Conservation (phyloP, 2,329 filamentous ascomycete genomes). For the Colletotrichum lini region DNA sequence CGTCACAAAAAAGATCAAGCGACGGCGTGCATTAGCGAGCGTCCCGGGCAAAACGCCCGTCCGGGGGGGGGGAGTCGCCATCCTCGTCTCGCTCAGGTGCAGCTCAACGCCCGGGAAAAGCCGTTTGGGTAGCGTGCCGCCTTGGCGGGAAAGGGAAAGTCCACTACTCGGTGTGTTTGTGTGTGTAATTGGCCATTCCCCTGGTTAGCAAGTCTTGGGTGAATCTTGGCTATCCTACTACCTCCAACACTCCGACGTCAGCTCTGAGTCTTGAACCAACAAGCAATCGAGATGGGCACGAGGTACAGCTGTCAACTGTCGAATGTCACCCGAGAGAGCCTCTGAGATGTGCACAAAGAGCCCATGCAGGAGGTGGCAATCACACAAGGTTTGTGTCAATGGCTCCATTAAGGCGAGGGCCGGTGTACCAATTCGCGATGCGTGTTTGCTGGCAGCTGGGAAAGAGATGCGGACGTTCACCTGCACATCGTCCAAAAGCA, state of each 20-base stretch:
- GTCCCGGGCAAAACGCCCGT: not conserved
- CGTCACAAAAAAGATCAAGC: not conserved
- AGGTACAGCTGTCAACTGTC: not conserved
- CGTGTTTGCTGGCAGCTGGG: not conserved
- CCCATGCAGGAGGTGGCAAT: not conserved
- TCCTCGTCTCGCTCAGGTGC: not conserved
- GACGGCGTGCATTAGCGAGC: too few species aligned
- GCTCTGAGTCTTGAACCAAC: constrained; percentile 5
- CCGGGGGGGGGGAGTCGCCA: not conserved
- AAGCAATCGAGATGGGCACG: not conserved
- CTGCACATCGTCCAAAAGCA: not conserved
- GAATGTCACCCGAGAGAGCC: not conserved
- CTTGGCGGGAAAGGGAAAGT: constrained; percentile 1
- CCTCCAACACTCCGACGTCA: not conserved
- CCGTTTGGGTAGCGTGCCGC: constrained; percentile 1
- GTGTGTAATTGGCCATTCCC: not conserved
- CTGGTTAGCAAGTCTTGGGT: not conserved
- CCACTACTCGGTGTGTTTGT: not conserved
- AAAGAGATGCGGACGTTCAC: not conserved
- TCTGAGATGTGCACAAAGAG: not conserved
- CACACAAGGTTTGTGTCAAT: not conserved
- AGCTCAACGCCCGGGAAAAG: not conserved
- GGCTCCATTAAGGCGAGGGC: not conserved
- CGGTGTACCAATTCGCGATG: too few species aligned
- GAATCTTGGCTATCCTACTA: not conserved